A percentile compares a stretch with the other conserved stretches of the same genome.
Conservation (phyloP, 1,284 basidiomycete genomes). For the Leccinum angustisporum region DNA sequence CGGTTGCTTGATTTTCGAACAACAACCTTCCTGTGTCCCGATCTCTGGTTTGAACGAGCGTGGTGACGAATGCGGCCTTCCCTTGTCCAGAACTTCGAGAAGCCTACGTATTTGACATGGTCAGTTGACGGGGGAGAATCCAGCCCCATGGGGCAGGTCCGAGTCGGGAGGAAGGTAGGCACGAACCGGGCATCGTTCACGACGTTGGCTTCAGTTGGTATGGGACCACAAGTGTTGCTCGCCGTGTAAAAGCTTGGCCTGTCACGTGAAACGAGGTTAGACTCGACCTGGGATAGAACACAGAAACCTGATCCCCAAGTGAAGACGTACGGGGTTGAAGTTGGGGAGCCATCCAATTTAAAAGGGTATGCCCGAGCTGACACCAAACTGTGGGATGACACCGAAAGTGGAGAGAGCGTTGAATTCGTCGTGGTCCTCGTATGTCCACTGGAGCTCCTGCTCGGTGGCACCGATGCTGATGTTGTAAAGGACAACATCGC, state of each 20-base stretch:
- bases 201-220: conserved; percentile 86
- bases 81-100: conserved; percentile 84
- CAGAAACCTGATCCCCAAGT: neutral
- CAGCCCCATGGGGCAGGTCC: neutral
- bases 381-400: conserved; percentile 90
- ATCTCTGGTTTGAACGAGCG: conserved; percentile 78
- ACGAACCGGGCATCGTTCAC: conserved; percentile 72
- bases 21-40: conserved; percentile 77
- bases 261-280: neutral
- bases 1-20: conserved; percentile 91
- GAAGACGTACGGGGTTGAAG: conserved; percentile 77
- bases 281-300: neutral
- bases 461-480: conserved; percentile 94
- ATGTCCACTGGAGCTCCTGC: conserved; percentile 90
- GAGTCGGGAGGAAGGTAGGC: neutral
- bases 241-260: conserved; percentile 96
- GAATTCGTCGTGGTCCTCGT: conserved; percentile 89
- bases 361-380: conserved; percentile 61
- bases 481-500: conserved; percentile 95
- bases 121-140: conserved; percentile 4
- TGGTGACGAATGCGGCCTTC: conserved; percentile 91
- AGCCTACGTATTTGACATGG: conserved; percentile 42
- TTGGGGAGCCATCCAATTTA: conserved; percentile 82
- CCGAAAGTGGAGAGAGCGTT: conserved; percentile 90
- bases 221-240: conserved; percentile 91